These are phyloP conservation scores for Lachancea sp. DNA, from an alignment of 805 yeast species.

Conservation along the genomic window DNA sequence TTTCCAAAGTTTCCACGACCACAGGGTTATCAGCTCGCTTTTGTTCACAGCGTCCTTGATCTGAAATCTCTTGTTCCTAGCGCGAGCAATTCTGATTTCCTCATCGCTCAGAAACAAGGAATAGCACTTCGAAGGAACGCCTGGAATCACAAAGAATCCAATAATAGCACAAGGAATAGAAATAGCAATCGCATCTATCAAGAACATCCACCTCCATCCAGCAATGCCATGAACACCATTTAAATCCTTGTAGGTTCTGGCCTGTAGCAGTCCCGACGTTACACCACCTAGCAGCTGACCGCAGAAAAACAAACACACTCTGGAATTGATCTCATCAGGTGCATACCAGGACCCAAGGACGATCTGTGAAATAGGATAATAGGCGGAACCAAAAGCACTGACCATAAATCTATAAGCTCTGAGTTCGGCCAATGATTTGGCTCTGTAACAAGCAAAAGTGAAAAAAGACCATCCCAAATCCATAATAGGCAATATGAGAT, in stretches of 20 bases:
- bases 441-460: conserved; percentile 50
- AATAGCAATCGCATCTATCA: conserved; percentile 51
- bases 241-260: conserved; percentile 36
- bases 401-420: conserved; percentile 60
- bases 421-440: conserved; percentile 43
- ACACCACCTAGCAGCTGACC: conserved; percentile 46
- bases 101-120: conserved; percentile 51
- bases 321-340: conserved; percentile 50
- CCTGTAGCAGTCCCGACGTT: conserved; percentile 50
- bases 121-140: conserved; percentile 56
- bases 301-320: conserved; percentile 57
- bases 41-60: conserved; percentile 29
- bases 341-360: conserved; percentile 56
- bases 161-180: conserved; percentile 44
- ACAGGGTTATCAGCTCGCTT: conserved; percentile 24
- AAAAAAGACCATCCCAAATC: conserved; percentile 68
- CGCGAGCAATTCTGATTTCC: conserved; percentile 50
- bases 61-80: conserved; percentile 34
- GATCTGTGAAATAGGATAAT: conserved; percentile 56
- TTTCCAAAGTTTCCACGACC: conserved; percentile 46
- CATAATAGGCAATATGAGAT: conserved; percentile 40
- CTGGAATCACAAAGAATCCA: conserved; percentile 46
- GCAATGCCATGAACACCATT: conserved; percentile 42
- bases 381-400: conserved; percentile 67
- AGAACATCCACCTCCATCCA: conserved; percentile 66